Evolutionary conservation across 441 rosid genomes (phyloP), one percentile per base, ranked within the genome.

Genomic region (Aleurites moluccanus): DNA sequence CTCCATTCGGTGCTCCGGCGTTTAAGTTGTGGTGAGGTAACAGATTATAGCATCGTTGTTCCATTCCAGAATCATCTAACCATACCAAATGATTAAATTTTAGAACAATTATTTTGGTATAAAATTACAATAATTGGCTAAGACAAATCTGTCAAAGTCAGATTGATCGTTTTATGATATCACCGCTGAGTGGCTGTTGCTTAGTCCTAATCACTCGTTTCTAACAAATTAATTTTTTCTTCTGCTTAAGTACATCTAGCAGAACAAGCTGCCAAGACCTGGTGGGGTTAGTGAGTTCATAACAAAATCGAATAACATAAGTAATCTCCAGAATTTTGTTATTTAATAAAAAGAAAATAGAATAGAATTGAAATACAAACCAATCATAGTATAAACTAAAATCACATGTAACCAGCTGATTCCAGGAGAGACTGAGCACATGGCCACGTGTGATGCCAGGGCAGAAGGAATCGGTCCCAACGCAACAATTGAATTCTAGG

Each of bases 371-470:
- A 42, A 69, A 59, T 14, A 15, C 38, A 61, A 40, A 30, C 59
- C 5, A 30, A 28, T 77, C 49, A 30, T 61, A 52, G 38, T 1
- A 13, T 50, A 30, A 15, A 13, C n/a, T 42, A 14, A 27, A 27
- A 42, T 45, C 63, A 73, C 70, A 38, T 67, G 80, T 57, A 50
- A 66, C 8, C 38, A 63, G 77, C 55, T 78, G 76, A 80, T 79
- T 79, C 83, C 66, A 72, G 68, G 68, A 64, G 42, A 45, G 72
- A 40, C 57, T 33, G 47, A 69, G 68, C 74, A 77, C 69, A 75
- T 60, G 76, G 72, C 86, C 86, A 88, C 88, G 87, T 85, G 92
- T 74, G 86, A 75, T 74, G 78, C 67, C 75, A 77, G 79, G 78
- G 83, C 80, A 40, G 63, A 78, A 63, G 77, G 80, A 55, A 80